phyloP scores from a whole-genome alignment of 202 grass and related monocot species.

The Carex arenaria region DNA sequence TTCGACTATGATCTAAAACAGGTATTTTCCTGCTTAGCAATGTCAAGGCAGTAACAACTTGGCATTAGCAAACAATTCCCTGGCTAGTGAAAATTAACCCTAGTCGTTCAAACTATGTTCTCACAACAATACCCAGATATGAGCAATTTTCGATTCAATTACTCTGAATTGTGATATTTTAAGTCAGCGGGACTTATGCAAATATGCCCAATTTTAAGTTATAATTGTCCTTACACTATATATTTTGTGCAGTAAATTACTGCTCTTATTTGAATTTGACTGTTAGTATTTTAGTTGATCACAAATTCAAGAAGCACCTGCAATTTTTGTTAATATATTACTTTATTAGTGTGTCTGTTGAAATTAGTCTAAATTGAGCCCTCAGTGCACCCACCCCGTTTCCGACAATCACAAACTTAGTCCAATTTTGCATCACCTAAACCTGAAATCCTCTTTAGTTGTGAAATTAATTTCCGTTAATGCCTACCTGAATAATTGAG shows the following conservation, averaged over 20 bases:
- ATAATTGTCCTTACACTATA: neutral
- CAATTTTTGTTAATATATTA: neutral
- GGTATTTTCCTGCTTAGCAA: slow-evolving; percentile 32
- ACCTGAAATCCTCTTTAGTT: neutral
- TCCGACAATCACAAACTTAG: neutral
- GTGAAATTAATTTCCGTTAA: neutral
- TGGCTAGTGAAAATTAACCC: neutral
- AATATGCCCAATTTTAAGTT: neutral
- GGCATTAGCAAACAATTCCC: neutral
- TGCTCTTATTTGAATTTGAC: neutral
- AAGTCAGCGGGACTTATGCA: neutral
- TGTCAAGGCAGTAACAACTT: neutral
- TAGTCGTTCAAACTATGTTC: neutral
- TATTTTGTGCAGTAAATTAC: neutral
- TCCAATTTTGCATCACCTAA: neutral
- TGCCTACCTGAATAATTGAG: neutral
- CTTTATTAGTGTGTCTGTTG: neutral
- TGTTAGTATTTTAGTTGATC: neutral
- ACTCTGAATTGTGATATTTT: neutral
- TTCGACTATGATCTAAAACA: slow-evolving; percentile 99
- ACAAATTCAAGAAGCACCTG: neutral
- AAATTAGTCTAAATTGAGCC: neutral
- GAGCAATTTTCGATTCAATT: neutral
- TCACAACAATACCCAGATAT: neutral
- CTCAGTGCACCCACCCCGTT: neutral